Conservation (phyloP, 345 rosid genomes). For the Chamaenerion angustifolium region DNA sequence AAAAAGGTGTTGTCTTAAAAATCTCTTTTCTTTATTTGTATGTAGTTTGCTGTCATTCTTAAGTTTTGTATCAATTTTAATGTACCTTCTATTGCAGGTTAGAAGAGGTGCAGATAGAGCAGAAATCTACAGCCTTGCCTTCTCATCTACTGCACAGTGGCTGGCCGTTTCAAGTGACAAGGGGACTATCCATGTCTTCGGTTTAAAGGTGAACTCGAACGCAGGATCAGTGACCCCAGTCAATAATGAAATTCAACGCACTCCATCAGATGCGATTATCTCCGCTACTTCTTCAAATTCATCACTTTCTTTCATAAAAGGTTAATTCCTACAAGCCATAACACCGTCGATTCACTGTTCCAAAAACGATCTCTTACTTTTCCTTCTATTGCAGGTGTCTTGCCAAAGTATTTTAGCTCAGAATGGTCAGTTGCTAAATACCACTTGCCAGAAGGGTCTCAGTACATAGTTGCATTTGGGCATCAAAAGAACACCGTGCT, state of each 20-base stretch:
- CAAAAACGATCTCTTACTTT: neutral
- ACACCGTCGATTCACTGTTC: neutral
- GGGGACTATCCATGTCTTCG: slow-evolving; percentile 92
- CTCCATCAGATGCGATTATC: slow-evolving; percentile 17
- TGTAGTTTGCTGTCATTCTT: no score
- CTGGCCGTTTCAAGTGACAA: slow-evolving; percentile 96
- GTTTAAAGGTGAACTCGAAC: slow-evolving; percentile 47
- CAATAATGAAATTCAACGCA: slow-evolving; percentile 27
- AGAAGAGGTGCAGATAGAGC: slow-evolving; percentile 99
- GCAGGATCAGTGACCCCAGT: slow-evolving; percentile 26
- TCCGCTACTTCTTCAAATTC: slow-evolving; percentile 28
- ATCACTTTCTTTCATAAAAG: slow-evolving; percentile 69
- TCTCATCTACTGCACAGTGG: slow-evolving; percentile 80
- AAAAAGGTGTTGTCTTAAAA: no score
- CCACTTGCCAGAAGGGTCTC: slow-evolving; percentile 73
- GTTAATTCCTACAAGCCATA: slow-evolving; percentile 12
- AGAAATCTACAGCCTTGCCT: slow-evolving; percentile 88
- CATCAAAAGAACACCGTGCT: slow-evolving; percentile 79
- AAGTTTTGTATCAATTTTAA: neutral
- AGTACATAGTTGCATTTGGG: slow-evolving; percentile 80
- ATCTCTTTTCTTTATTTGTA: no score
- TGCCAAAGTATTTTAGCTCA: slow-evolving; percentile 93
- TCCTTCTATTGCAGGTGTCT: slow-evolving; percentile 41
- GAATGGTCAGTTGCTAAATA: slow-evolving; percentile 98
- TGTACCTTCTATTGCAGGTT: slow-evolving; percentile 25